Evolutionary conservation across 2,329 filamentous ascomycete species (phyloP).

Genomic region (Colletotrichum abscissum): DNA sequence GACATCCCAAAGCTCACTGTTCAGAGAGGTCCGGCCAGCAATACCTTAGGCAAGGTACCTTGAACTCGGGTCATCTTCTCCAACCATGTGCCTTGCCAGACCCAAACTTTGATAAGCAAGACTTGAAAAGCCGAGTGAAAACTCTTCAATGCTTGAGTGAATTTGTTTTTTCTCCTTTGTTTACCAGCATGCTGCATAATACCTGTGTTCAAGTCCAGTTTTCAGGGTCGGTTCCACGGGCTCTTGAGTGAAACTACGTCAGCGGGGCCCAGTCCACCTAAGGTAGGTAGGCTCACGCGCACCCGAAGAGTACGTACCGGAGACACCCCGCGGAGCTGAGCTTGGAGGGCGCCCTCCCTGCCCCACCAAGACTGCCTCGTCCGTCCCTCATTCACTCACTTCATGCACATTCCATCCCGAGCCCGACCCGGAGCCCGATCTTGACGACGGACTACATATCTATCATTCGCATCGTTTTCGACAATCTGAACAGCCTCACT

Average conservation of each 20-base stretch:
- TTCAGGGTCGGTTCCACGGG: slow-evolving; percentile 1
- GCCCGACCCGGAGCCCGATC: slow-evolving; percentile 23
- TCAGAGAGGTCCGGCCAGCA: too few relatives aligned
- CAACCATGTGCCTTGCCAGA: slow-evolving; percentile 5
- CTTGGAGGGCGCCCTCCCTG: slow-evolving; percentile 20
- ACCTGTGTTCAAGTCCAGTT: not conserved
- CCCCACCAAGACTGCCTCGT: slow-evolving; percentile 26
- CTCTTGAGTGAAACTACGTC: slow-evolving; percentile 23
- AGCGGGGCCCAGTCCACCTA: slow-evolving; percentile 14
- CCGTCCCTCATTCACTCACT: slow-evolving; percentile 25
- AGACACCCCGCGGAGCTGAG: slow-evolving; percentile 25
- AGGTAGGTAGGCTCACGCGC: not conserved
- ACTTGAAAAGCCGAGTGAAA: not conserved
- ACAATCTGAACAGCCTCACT: not conserved
- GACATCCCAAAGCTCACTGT: not conserved
- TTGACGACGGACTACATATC: not conserved
- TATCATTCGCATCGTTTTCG: not conserved
- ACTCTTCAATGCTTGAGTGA: not conserved
- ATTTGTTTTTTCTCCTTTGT: not conserved
- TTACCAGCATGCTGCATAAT: not conserved
- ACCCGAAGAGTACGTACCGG: not conserved
- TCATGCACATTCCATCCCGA: slow-evolving; percentile 23
- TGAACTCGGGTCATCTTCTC: not conserved
- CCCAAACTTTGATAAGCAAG: not conserved
- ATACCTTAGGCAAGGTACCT: not conserved